Conservation (phyloP, 2,329 filamentous ascomycete species). For the Sarocladiaceae sp. region DNA sequence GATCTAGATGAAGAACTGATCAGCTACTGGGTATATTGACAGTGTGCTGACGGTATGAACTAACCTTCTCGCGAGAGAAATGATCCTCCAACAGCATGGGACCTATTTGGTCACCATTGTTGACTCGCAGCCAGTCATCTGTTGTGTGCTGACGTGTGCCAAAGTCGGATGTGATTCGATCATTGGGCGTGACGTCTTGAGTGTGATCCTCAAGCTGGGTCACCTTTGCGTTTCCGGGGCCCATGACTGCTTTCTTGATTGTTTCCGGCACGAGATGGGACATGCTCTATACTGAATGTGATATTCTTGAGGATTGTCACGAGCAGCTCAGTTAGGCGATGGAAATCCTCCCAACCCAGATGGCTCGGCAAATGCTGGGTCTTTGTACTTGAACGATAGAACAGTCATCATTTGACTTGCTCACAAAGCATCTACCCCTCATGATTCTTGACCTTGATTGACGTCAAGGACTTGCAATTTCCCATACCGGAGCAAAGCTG, state of each 20-base stretch:
- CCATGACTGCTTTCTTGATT: conserved; percentile 34
- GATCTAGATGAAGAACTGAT: neutral
- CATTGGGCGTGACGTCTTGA: conserved; percentile 50
- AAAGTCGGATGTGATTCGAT: conserved; percentile 67
- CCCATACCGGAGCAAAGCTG: too few species aligned
- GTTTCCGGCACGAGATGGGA: conserved; percentile 23
- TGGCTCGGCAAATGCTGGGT: neutral
- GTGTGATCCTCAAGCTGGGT: conserved; percentile 54
- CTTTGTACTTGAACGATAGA: conserved; percentile 1
- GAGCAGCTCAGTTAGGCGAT: too few species aligned
- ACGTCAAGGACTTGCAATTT: conserved; percentile 1
- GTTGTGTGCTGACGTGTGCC: conserved; percentile 67
- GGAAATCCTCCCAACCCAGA: too few species aligned
- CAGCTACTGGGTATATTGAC: neutral
- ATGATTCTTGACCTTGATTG: neutral
- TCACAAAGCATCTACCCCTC: too few species aligned
- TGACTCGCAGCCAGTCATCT: conserved; percentile 70
- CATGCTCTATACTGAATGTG: too few species aligned
- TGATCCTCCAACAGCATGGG: conserved; percentile 66
- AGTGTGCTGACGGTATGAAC: neutral
- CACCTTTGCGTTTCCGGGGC: conserved; percentile 45
- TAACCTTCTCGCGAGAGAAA: conserved; percentile 66
- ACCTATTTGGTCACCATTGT: conserved; percentile 55
- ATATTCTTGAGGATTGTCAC: too few species aligned
- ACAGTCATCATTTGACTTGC: too few species aligned